Conservation (phyloP, 345 rosid genomes). For the Camelina sativa region DNA sequence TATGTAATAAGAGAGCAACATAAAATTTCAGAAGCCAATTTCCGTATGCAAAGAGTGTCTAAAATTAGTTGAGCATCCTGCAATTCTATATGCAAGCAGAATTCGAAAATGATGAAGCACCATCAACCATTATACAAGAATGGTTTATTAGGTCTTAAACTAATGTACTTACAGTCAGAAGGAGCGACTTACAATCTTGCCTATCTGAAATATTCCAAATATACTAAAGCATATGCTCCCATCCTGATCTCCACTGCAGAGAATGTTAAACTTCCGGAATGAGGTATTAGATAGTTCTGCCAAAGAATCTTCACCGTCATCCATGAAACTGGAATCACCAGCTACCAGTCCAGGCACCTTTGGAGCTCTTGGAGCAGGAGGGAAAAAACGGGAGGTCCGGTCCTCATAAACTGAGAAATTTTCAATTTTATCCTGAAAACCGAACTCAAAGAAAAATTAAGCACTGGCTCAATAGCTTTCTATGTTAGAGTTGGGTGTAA, state of each 20-base stretch:
- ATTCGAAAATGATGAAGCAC: slow-evolving; percentile 14
- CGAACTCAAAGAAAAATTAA: slow-evolving; percentile 11
- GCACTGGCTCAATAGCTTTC: neutral
- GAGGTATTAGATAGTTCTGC: slow-evolving; percentile 78
- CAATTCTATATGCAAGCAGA: slow-evolving; percentile 11
- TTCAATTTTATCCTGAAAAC: slow-evolving; percentile 55
- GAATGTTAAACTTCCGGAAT: slow-evolving; percentile 79
- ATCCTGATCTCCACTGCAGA: slow-evolving; percentile 85
- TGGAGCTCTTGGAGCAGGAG: slow-evolving; percentile 90
- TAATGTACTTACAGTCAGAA: slow-evolving; percentile 20
- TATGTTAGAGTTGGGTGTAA: neutral
- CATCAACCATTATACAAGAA: slow-evolving; percentile 8
- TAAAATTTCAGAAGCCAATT: slow-evolving; percentile 2
- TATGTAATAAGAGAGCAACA: no score
- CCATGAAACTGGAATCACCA: slow-evolving; percentile 82
- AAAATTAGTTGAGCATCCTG: neutral
- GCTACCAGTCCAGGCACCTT: slow-evolving; percentile 76
- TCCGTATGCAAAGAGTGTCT: slow-evolving; percentile 4
- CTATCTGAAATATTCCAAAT: slow-evolving; percentile 93
- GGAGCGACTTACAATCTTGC: slow-evolving; percentile 74
- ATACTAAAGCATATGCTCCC: slow-evolving; percentile 86
- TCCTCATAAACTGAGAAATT: slow-evolving; percentile 64
- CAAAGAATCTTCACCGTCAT: slow-evolving; percentile 83
- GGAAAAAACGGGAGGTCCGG: slow-evolving; percentile 86
- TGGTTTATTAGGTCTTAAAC: neutral